Evolutionary conservation across 1,284 basidiomycete genomes (phyloP).

Genomic region (Heterobasidion annosum): DNA sequence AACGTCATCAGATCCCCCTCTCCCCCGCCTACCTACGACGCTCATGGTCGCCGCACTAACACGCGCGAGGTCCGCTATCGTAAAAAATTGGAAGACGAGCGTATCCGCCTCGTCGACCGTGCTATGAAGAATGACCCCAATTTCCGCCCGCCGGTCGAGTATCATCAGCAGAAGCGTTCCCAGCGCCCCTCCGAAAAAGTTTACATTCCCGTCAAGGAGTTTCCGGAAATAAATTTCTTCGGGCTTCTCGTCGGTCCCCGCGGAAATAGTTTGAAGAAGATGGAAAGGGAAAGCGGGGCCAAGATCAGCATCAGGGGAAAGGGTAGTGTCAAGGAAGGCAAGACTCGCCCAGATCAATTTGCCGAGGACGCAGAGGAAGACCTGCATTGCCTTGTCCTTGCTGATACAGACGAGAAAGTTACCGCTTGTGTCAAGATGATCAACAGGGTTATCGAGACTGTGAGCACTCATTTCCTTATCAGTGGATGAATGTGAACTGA

Average conservation of each 20-base stretch:
- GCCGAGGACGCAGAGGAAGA: constrained; percentile 98
- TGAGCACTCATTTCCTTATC: constrained; percentile 29
- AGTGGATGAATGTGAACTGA: background rate
- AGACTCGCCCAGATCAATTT: constrained; percentile 86
- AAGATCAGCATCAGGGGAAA: constrained; percentile 99
- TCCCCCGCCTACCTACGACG: constrained; percentile 95
- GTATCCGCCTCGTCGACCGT: constrained; percentile 86
- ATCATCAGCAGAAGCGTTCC: constrained; percentile 88
- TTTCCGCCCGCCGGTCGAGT: constrained; percentile 93
- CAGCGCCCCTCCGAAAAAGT: constrained; percentile 95
- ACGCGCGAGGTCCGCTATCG: constrained; percentile 97
- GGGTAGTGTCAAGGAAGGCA: constrained; percentile 98
- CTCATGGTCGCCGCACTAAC: constrained; percentile 94
- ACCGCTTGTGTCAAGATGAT: constrained; percentile 88
- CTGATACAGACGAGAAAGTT: constrained; percentile 90
- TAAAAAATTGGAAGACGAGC: constrained; percentile 97
- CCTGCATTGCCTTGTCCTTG: constrained; percentile 95
- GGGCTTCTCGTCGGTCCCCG: constrained; percentile 96
- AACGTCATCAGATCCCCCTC: constrained; percentile 69
- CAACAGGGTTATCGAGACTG: constrained; percentile 97
- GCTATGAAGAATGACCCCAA: constrained; percentile 97
- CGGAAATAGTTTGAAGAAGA: constrained; percentile 98
- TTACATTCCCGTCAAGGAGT: constrained; percentile 99
- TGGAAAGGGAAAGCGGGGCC: constrained; percentile 97
- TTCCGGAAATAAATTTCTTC: constrained; percentile 99